Conservation (phyloP, 2,329 filamentous ascomycete genomes). For the Penicillium carneum region DNA sequence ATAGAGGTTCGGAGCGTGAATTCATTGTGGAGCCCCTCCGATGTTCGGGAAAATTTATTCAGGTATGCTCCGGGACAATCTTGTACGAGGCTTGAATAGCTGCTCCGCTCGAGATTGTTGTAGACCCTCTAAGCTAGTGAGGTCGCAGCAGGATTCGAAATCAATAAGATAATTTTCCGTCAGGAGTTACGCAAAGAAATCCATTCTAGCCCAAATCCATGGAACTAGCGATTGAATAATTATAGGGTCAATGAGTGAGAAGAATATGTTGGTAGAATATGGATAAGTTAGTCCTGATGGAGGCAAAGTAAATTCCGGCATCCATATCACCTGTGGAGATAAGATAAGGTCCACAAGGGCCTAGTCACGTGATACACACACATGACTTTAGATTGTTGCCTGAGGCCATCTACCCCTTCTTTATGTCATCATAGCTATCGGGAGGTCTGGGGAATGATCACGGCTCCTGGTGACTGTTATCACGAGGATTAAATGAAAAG, state of each 20-base stretch:
- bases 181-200: neutral
- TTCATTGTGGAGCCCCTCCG: neutral
- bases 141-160: neutral
- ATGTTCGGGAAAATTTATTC: neutral
- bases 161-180: neutral
- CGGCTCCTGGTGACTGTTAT: constrained; percentile 19
- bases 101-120: neutral
- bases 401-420: constrained; percentile 5
- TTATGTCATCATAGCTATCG: constrained; percentile 29
- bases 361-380: neutral
- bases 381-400: neutral
- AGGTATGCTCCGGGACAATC: too few relatives aligned
- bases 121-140: neutral
- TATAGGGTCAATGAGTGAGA: neutral
- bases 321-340: neutral
- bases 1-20: neutral
- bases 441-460: constrained; percentile 11
- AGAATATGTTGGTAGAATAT: too few relatives aligned
- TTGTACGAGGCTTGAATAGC: neutral
- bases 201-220: neutral
- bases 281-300: too few relatives aligned
- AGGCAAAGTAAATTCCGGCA: too few relatives aligned
- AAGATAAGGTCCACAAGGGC: neutral
- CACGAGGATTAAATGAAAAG: constrained; percentile 30
- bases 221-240: neutral